Percentiles rank a stretch among this genome's conserved stretches.
These are phyloP conservation scores for Sporopachydermia quercuum DNA, from an alignment of 805 yeast genomes.

Conservation along the genomic window DNA sequence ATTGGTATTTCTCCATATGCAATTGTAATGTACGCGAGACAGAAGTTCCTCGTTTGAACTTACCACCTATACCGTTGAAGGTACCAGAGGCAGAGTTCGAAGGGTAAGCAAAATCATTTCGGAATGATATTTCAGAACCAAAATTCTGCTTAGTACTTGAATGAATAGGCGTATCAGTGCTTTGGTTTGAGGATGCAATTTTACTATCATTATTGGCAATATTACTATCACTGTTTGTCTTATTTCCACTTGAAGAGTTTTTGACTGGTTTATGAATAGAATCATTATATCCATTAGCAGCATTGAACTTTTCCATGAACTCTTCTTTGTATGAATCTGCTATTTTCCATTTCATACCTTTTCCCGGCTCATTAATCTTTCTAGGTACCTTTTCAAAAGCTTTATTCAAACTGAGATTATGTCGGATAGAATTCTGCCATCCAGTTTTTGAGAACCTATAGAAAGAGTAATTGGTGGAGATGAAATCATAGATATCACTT, in stretches of 20 bases:
- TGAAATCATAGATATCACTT: constrained; percentile 88
- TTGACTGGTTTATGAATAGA: background rate
- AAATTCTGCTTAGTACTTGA: background rate
- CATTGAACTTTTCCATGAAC: constrained; percentile 63
- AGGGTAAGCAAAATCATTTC: background rate
- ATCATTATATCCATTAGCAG: constrained; percentile 20
- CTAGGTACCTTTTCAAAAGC: constrained; percentile 97
- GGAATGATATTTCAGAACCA: background rate
- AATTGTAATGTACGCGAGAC: constrained; percentile 69
- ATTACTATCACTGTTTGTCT: background rate
- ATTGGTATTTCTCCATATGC: constrained; percentile 31
- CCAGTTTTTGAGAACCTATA: constrained; percentile 88
- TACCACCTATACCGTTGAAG: too few relatives aligned
- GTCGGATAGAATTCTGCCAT: constrained; percentile 97
- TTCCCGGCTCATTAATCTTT: constrained; percentile 91
- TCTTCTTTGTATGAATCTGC: constrained; percentile 74
- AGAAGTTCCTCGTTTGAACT: constrained; percentile 65
- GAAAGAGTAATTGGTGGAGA: constrained; percentile 74
- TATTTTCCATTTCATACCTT: constrained; percentile 99
- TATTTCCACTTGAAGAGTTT: background rate
- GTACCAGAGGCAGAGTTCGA: too few relatives aligned
- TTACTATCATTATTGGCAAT: too few relatives aligned
- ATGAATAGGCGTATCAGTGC: background rate
- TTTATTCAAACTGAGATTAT: constrained; percentile 83
- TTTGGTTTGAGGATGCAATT: background rate